Percentiles rank a stretch among this genome's conserved stretches.
phyloP scores from a whole-genome alignment of 257 asterid species.

The Hygrophila difformis region DNA sequence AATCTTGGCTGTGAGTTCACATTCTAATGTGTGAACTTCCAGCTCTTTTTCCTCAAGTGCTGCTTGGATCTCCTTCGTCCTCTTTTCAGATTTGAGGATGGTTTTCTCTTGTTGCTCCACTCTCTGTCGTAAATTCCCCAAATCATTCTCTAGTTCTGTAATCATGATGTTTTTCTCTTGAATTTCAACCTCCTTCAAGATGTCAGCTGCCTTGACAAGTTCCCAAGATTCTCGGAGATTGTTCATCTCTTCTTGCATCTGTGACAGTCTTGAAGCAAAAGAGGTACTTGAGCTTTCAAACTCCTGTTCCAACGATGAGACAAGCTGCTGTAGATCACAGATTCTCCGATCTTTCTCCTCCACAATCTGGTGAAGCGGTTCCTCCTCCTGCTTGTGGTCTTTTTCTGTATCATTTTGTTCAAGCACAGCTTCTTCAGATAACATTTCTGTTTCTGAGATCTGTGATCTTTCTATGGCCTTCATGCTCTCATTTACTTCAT shows the following conservation, averaged over 20 bases:
- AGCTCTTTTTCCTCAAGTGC: slow-evolving; percentile 23
- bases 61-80: slow-evolving; percentile 17
- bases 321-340: slow-evolving; percentile 60
- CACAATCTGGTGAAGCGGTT: slow-evolving; percentile 45
- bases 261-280: slow-evolving; percentile 41
- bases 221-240: slow-evolving; percentile 51
- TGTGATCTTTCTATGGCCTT: neutral
- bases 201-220: slow-evolving; percentile 32
- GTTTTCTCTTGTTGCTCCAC: slow-evolving; percentile 22
- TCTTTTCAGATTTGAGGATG: slow-evolving; percentile 14
- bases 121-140: slow-evolving; percentile 3
- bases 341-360: slow-evolving; percentile 63
- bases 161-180: slow-evolving; percentile 42
- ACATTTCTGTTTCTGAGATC: slow-evolving; percentile 3
- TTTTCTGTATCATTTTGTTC: slow-evolving; percentile 27
- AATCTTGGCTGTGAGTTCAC: slow-evolving; percentile 14
- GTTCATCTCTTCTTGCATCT: slow-evolving; percentile 54
- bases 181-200: slow-evolving; percentile 44
- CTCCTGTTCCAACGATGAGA: slow-evolving; percentile 62
- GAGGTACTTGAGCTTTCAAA: slow-evolving; percentile 53
- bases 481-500: slow-evolving; percentile 21
- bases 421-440: slow-evolving; percentile 16
- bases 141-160: slow-evolving; percentile 22
- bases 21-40: slow-evolving; percentile 19
- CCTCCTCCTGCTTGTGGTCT: slow-evolving; percentile 23